phyloP scores from a whole-genome alignment of 805 yeast species.

The Yarrowia divulgata region DNA sequence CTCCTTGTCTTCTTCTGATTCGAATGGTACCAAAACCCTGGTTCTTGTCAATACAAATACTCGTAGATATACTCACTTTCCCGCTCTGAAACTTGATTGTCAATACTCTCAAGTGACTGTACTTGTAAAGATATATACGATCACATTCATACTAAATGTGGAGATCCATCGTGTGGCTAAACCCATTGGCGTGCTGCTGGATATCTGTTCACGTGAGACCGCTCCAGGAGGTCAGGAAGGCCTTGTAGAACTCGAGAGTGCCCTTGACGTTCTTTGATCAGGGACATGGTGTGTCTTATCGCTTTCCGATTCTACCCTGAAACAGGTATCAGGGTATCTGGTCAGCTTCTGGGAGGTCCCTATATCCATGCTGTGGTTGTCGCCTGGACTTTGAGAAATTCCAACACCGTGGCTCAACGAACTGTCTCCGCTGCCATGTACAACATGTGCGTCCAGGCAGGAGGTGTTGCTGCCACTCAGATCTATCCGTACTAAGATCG shows the following conservation, averaged over 20 bases:
- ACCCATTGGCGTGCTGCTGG: constrained; percentile 46
- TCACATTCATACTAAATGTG: too few relatives aligned
- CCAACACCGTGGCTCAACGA: constrained; percentile 66
- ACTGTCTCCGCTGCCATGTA: constrained; percentile 70
- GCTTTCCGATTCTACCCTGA: constrained; percentile 43
- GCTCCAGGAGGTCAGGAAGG: constrained; percentile 46
- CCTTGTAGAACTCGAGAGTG: constrained; percentile 49
- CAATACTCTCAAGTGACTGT: too few relatives aligned
- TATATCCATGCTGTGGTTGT: constrained; percentile 63
- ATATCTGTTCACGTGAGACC: constrained; percentile 50
- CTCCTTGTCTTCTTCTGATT: too few relatives aligned
- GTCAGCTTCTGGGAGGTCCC: constrained; percentile 48
- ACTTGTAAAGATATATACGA: too few relatives aligned
- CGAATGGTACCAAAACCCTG: too few relatives aligned
- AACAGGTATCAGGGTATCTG: constrained; percentile 45
- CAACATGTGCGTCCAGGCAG: constrained; percentile 69
- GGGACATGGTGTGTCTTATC: constrained; percentile 40
- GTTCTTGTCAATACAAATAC: too few relatives aligned
- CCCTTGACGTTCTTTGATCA: constrained; percentile 41
- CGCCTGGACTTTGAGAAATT: constrained; percentile 67
- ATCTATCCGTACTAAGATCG: constrained; percentile 58
- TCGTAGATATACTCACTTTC: too few relatives aligned
- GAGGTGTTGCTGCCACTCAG: constrained; percentile 61
- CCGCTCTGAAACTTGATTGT: too few relatives aligned
- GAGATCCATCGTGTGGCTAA: too few relatives aligned